phyloP scores from a whole-genome alignment of 139 green algal species.

The Chlamydomonas urium region DNA sequence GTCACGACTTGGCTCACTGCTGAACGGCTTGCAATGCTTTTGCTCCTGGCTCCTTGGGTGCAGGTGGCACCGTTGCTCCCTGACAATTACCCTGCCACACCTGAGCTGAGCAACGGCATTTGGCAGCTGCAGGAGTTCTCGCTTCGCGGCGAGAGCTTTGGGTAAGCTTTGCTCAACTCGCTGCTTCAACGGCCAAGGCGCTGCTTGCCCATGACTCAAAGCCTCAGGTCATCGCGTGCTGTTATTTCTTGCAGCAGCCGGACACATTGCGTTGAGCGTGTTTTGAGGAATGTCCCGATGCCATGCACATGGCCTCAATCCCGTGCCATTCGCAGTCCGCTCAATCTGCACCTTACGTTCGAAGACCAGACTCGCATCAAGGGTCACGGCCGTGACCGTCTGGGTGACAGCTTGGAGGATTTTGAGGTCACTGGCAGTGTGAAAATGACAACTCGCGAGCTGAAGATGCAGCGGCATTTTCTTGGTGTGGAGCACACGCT shows the following conservation, averaged over 20 bases:
- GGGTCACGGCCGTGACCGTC: neutral
- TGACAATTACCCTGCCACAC: neutral
- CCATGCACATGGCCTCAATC: neutral
- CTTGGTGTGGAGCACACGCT: neutral
- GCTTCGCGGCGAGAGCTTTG: slow-evolving; percentile 20
- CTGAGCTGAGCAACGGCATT: slow-evolving; percentile 9
- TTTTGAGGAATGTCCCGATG: neutral
- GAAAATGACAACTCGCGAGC: neutral
- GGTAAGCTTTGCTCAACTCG: neutral
- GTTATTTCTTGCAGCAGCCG: neutral
- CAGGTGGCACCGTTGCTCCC: neutral
- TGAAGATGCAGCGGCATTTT: slow-evolving; percentile 8
- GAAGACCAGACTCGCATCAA: neutral
- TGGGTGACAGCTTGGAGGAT: slow-evolving; percentile 3
- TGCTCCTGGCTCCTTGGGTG: neutral
- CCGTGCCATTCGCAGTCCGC: slow-evolving; percentile 6
- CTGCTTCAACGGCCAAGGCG: neutral
- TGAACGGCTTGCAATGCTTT: neutral
- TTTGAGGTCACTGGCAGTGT: neutral
- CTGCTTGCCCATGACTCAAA: neutral
- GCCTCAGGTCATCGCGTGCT: neutral
- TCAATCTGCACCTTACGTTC: slow-evolving; percentile 11
- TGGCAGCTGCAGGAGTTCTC: slow-evolving; percentile 34
- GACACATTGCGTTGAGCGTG: neutral
- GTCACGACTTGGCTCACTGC: no score